Conservation (phyloP, 495 filamentous ascomycete species). For the Penicillium goetzii region DNA sequence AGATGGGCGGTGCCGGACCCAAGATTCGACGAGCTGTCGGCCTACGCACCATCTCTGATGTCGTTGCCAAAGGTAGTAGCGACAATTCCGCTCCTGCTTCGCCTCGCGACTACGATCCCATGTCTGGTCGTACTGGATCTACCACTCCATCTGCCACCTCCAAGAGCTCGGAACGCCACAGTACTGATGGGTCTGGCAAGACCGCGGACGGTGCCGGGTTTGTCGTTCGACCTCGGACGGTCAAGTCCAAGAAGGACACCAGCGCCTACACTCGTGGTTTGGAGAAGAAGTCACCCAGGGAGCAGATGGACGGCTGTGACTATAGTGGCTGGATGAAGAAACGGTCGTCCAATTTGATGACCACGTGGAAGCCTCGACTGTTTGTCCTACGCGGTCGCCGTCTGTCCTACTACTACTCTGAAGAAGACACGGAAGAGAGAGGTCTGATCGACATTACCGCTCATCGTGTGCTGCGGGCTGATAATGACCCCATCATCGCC, state of each 20-base stretch:
- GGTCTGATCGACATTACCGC: conserved; percentile 97
- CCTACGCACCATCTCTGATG: conserved; percentile 80
- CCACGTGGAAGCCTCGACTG: conserved; percentile 92
- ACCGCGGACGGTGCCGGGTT: conserved; percentile 58
- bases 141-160: conserved; percentile 83
- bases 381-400: conserved; percentile 91
- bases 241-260: conserved; percentile 89
- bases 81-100: conserved; percentile 53
- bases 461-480: conserved; percentile 93
- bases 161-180: conserved; percentile 77
- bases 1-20: conserved; percentile 45
- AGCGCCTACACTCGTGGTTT: conserved; percentile 91
- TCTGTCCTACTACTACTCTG: conserved; percentile 94
- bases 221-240: conserved; percentile 46
- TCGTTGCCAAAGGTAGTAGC: conserved; percentile 41
- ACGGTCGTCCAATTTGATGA: conserved; percentile 90
- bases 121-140: conserved; percentile 75
- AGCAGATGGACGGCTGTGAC: conserved; percentile 85
- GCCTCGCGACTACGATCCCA: conserved; percentile 70
- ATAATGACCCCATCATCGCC: conserved; percentile 85
- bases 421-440: conserved; percentile 87
- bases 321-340: conserved; percentile 99
- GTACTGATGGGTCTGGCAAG: conserved; percentile 64
- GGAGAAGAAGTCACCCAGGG: conserved; percentile 76
- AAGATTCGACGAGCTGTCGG: conserved; percentile 61